Conservation (phyloP, 2,329 filamentous ascomycete species). For the Pseudocercospora pini-densiflorae region DNA sequence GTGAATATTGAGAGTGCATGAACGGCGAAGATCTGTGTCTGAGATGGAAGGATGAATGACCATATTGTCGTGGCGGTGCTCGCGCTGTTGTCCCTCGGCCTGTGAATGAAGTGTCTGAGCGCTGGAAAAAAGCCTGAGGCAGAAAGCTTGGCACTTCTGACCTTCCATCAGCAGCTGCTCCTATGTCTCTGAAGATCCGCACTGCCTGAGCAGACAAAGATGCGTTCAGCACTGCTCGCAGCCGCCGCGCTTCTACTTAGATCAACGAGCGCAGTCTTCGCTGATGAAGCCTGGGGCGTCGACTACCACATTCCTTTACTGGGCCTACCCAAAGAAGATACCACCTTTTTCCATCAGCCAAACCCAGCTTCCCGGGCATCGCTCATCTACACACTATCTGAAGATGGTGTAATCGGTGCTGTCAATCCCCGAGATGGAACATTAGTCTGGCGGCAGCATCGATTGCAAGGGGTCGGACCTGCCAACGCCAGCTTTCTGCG, state of each 20-base stretch:
- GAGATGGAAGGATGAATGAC: background rate
- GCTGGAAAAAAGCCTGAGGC: background rate
- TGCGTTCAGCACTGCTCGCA: conserved; percentile 32
- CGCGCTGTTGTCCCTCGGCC: background rate
- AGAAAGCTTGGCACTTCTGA: background rate
- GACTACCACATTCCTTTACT: conserved; percentile 93
- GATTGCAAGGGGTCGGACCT: conserved; percentile 52
- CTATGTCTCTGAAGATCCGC: background rate
- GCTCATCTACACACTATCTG: conserved; percentile 87
- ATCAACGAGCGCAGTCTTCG: conserved; percentile 71
- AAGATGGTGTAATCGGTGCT: conserved; percentile 81
- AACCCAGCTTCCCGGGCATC: conserved; percentile 81
- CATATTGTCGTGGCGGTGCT: background rate
- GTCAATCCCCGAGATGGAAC: conserved; percentile 85
- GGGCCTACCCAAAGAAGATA: conserved; percentile 77
- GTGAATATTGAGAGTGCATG: background rate
- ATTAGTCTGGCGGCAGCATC: conserved; percentile 82
- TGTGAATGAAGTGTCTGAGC: background rate
- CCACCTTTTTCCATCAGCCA: conserved; percentile 94
- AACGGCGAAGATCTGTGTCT: background rate
- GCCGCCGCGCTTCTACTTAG: conserved; percentile 51
- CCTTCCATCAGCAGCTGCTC: background rate
- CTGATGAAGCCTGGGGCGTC: conserved; percentile 87
- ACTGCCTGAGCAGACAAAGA: conserved; percentile 17
- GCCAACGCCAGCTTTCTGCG: conserved; percentile 58